These are phyloP conservation scores for Globomyces pollinis-pini DNA, from an alignment of 192 early-diverging fungal species.

Conservation along the genomic window DNA sequence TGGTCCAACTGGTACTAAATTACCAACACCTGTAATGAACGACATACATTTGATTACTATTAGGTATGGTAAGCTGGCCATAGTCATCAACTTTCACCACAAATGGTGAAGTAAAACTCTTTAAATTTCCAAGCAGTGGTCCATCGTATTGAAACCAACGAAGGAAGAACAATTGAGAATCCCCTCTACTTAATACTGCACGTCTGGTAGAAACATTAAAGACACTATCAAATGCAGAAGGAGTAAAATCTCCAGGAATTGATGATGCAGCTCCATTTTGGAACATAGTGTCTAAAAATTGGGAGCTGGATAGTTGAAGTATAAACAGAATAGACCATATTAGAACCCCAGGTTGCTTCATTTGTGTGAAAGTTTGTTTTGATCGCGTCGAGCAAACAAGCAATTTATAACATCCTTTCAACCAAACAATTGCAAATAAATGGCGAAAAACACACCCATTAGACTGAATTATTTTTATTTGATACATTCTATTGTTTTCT, in stretches of 20 bases:
- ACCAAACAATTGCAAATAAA: too few species aligned
- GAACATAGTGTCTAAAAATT: not conserved
- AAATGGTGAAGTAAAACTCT: slow-evolving; percentile 2
- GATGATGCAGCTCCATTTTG: not conserved
- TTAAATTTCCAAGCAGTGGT: too few species aligned
- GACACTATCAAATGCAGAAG: not conserved
- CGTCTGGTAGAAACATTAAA: slow-evolving; percentile 2
- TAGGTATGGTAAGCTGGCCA: slow-evolving; percentile 1
- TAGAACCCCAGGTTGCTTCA: too few species aligned
- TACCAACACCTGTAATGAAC: slow-evolving; percentile 6
- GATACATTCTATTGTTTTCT: too few species aligned
- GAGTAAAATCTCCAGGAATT: not conserved
- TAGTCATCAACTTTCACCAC: slow-evolving; percentile 5
- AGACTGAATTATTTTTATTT: too few species aligned
- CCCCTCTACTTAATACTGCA: not conserved
- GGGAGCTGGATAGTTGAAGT: not conserved
- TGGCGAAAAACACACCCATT: too few species aligned
- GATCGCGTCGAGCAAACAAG: too few species aligned
- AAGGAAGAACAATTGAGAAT: not conserved
- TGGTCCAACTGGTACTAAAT: slow-evolving; percentile 1
- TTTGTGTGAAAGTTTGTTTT: too few species aligned
- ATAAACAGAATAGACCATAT: too few species aligned
- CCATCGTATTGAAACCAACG: slow-evolving; percentile 9
- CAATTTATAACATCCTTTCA: too few species aligned
- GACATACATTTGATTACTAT: not conserved